Percentiles rank a stretch among this genome's conserved stretches.
phyloP scores from a whole-genome alignment of 208 protist genomes.

The Acanthamoeba triangularis region DNA sequence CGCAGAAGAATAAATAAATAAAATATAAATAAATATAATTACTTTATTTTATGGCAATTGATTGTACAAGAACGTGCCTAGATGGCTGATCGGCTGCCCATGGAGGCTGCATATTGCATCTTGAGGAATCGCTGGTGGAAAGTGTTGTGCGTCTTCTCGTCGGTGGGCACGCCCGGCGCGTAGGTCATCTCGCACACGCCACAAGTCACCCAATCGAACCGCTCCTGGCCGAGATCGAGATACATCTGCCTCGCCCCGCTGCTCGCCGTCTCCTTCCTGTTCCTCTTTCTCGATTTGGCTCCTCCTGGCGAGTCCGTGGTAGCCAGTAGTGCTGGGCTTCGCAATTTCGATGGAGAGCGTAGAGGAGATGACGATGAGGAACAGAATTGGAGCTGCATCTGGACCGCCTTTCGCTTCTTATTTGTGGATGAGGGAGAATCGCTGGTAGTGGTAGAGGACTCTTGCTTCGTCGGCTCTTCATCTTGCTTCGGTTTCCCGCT shows the following conservation, averaged over 20 bases:
- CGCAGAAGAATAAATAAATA: too few relatives aligned
- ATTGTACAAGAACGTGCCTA: too few relatives aligned
- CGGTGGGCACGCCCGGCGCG: not conserved
- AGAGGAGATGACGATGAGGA: too few relatives aligned
- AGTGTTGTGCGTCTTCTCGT: not conserved
- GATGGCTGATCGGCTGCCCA: too few relatives aligned
- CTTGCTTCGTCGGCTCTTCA: not conserved
- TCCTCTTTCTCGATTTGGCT: not conserved
- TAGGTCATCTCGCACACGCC: slow-evolving; percentile 18
- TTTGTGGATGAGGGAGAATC: not conserved
- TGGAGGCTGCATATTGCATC: not conserved
- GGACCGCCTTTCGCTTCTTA: not conserved
- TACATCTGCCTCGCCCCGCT: not conserved
- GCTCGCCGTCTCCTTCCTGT: not conserved
- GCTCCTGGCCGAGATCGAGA: not conserved
- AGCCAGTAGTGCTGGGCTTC: not conserved
- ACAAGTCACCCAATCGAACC: not conserved
- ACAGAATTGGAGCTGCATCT: not conserved
- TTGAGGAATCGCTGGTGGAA: slow-evolving; percentile 22
- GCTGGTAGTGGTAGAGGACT: not conserved
- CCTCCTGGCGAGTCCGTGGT: not conserved
- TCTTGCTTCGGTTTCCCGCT: not conserved
- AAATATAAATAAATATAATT: too few relatives aligned
- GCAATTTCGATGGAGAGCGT: not conserved
- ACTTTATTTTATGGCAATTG: too few relatives aligned